Evolutionary conservation across 129 eudicot genomes (phyloP), one percentile per base, ranked within the genome.

Genomic region (Pittosporum tobira): DNA sequence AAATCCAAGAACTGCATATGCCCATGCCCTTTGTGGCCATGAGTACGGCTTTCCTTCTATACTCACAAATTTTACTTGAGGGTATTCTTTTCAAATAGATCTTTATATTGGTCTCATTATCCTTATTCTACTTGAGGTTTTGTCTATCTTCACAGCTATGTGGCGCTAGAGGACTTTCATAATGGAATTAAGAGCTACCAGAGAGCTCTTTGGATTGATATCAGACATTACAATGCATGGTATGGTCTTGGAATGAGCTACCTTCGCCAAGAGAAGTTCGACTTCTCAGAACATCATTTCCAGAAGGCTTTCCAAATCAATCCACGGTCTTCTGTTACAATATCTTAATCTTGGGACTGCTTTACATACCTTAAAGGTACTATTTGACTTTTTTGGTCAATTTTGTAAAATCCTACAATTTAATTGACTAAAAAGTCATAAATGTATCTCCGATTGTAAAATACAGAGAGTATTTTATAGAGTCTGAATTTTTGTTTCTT

Each of bases 1-100:
- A 52, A 81, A 84, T 71, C 61, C 96, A 54, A 81, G 85, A 84
- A 87, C 84, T 68, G 87, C 94, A 65, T 93, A 93, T 62, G 96
- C 94, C n/a, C 96, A 93, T 79, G 87, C 99, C 66, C 89, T 93
- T 55, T 93, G 99, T 73, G 99, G 96, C 61, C 99, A 93, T 48
- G 99, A 93, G 99, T 88, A 87, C 37, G 96, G 28, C 21, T 27
- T 61, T 20, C 8, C 6, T 43, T 16, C 27, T 61, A 23, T 59
- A 18, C 57, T 40, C 50, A 30, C 57, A 9, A 44, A 22, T 38
- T 37, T 26, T 56, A 22, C 2, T 31, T 36, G 27, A 22, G n/a
- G n/a, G 14, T 18, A n/a, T 19, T 56, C 16, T 26, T 56, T 16
- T 31, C 38, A 31, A 5, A 29, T 6, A 21, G 10, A 9, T 14